These are phyloP conservation scores for Penicillium sp. DNA, from an alignment of 2,329 filamentous ascomycete species.

Conservation along the genomic window DNA sequence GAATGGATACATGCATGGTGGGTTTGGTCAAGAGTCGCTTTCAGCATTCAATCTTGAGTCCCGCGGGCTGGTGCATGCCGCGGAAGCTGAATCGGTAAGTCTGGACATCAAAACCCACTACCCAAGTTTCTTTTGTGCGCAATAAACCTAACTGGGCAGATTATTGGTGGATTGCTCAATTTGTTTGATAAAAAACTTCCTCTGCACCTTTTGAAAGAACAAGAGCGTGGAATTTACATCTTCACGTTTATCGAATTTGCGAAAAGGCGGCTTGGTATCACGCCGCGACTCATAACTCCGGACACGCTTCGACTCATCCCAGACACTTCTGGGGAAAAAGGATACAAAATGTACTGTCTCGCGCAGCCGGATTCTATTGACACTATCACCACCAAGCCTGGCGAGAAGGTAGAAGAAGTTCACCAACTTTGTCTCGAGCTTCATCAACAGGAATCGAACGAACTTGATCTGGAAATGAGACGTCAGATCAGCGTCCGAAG, in stretches of 20 bases:
- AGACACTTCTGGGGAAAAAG: neutral
- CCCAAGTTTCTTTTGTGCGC: conserved; percentile 2
- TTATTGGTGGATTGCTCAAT: conserved; percentile 11
- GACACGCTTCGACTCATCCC: conserved; percentile 10
- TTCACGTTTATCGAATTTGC: neutral
- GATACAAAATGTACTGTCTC: conserved; percentile 12
- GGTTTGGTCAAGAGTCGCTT: conserved; percentile 9
- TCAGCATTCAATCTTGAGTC: neutral
- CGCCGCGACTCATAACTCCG: conserved; percentile 9
- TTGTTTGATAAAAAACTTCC: neutral
- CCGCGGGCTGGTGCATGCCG: neutral
- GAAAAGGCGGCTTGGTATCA: neutral
- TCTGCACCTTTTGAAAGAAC: conserved; percentile 19
- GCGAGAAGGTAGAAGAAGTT: conserved; percentile 24
- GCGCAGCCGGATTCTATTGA: neutral
- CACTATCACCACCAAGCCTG: neutral
- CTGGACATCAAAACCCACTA: too few species aligned
- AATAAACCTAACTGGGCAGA: neutral
- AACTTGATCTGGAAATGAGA: conserved; percentile 22
- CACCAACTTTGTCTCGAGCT: conserved; percentile 32
- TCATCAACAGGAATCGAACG: conserved; percentile 30
- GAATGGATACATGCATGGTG: conserved; percentile 20
- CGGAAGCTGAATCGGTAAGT: neutral
- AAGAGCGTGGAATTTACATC: conserved; percentile 17
- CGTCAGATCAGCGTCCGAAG: conserved; percentile 27